phyloP scores from a whole-genome alignment of 805 yeast genomes.

The Hanseniaspora opuntiae region DNA sequence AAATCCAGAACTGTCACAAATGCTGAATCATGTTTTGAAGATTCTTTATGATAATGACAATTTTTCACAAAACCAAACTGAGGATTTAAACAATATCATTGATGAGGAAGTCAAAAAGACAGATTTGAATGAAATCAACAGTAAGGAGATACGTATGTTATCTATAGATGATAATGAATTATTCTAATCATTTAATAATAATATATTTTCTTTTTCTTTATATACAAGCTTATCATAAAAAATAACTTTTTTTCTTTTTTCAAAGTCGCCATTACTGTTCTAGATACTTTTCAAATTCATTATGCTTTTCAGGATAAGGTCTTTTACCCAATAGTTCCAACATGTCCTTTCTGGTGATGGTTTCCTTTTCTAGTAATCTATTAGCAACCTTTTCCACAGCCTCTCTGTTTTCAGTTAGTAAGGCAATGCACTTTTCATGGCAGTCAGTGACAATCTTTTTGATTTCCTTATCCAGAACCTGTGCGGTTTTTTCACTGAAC shows the following conservation, averaged over 20 bases:
- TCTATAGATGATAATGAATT: slow-evolving; percentile 7
- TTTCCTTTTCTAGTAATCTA: slow-evolving; percentile 74
- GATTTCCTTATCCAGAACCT: slow-evolving; percentile 69
- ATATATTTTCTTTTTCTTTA: background rate
- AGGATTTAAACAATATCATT: slow-evolving; percentile 20
- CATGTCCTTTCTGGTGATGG: slow-evolving; percentile 88
- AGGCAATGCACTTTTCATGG: slow-evolving; percentile 52
- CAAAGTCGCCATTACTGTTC: slow-evolving; percentile 23
- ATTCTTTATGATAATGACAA: slow-evolving; percentile 72
- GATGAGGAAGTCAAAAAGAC: slow-evolving; percentile 24
- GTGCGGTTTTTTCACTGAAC: slow-evolving; percentile 76
- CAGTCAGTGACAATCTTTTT: slow-evolving; percentile 64
- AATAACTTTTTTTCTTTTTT: background rate
- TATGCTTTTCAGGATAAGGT: slow-evolving; percentile 81
- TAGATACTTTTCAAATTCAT: slow-evolving; percentile 80
- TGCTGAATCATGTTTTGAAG: slow-evolving; percentile 52
- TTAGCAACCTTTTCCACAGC: slow-evolving; percentile 81
- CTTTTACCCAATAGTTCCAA: slow-evolving; percentile 76
- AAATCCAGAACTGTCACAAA: slow-evolving; percentile 27
- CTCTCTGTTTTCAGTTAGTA: slow-evolving; percentile 54
- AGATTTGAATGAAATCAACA: background rate
- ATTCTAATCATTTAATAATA: background rate
- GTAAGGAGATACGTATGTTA: background rate
- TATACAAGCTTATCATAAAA: background rate
- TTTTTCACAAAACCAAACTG: slow-evolving; percentile 8